Conservation (phyloP, 768 basidiomycete genomes). For the Pleurotus djamor region DNA sequence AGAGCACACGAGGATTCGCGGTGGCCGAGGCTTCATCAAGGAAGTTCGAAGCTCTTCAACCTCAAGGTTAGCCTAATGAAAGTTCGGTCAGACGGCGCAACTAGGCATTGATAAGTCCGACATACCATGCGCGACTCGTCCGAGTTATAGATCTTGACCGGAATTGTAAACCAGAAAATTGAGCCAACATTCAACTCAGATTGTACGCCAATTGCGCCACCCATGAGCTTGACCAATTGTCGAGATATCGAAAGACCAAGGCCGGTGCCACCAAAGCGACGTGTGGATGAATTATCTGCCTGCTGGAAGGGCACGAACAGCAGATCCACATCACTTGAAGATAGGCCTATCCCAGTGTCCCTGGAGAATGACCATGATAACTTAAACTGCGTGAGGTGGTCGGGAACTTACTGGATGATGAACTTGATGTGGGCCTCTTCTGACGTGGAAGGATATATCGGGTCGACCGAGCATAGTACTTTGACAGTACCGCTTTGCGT, state of each 20-base stretch:
- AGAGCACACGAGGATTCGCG: conserved; percentile 56
- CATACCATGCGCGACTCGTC: conserved; percentile 57
- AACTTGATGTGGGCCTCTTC: conserved; percentile 59
- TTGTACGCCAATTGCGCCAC: conserved; percentile 68
- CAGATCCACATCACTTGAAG: conserved; percentile 61
- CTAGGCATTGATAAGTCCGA: neutral
- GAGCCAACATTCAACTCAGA: conserved; percentile 66
- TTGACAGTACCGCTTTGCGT: conserved; percentile 62
- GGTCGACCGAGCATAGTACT: conserved; percentile 52
- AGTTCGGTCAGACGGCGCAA: neutral
- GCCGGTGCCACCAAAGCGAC: conserved; percentile 77
- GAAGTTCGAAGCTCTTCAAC: conserved; percentile 43
- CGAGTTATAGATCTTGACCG: conserved; percentile 54
- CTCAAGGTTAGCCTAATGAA: conserved; percentile 40
- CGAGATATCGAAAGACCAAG: conserved; percentile 73
- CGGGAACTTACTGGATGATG: conserved; percentile 50
- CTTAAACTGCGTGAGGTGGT: neutral
- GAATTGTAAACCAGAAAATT: conserved; percentile 74
- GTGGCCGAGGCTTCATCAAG: conserved; percentile 44
- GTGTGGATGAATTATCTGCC: conserved; percentile 76
- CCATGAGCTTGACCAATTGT: conserved; percentile 74
- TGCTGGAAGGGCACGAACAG: conserved; percentile 78
- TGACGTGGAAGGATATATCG: conserved; percentile 31
- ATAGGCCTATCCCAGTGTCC: conserved; percentile 73
- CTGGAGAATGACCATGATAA: conserved; percentile 24